A percentile compares a stretch with the other conserved stretches of the same genome.
These are phyloP conservation scores for Kazachstania psychrophila DNA, from an alignment of 805 yeast genomes.

Conservation along the genomic window DNA sequence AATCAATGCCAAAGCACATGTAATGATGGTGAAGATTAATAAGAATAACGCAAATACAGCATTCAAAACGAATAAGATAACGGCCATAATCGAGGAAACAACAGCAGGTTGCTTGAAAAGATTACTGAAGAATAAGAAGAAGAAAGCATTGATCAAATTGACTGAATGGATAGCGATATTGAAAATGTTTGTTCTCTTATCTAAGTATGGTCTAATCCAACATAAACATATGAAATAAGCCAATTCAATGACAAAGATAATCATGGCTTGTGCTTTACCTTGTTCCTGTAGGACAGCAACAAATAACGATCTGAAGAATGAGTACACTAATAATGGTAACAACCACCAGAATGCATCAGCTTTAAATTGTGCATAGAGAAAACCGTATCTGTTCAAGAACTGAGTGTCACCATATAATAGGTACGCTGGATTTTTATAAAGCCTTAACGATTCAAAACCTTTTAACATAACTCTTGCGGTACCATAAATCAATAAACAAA, in stretches of 20 bases:
- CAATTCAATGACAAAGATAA: conserved; percentile 69
- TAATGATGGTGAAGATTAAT: conserved; percentile 75
- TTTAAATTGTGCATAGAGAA: conserved; percentile 80
- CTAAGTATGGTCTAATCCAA: conserved; percentile 82
- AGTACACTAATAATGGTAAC: conserved; percentile 51
- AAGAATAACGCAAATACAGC: conserved; percentile 80
- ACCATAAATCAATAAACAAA: conserved; percentile 61
- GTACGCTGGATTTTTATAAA: conserved; percentile 88
- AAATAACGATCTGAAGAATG: conserved; percentile 65
- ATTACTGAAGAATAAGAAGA: conserved; percentile 83
- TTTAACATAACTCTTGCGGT: conserved; percentile 60
- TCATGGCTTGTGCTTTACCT: conserved; percentile 76
- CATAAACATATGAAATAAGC: conserved; percentile 56
- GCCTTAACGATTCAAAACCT: conserved; percentile 60
- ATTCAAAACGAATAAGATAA: conserved; percentile 79
- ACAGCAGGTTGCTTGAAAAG: conserved; percentile 74
- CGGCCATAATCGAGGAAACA: conserved; percentile 87
- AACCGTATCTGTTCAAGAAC: conserved; percentile 81
- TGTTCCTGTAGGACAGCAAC: conserved; percentile 76
- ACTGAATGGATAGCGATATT: conserved; percentile 79
- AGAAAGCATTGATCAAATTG: conserved; percentile 70
- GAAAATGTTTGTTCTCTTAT: conserved; percentile 87
- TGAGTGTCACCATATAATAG: conserved; percentile 75
- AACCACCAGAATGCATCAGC: conserved; percentile 86
- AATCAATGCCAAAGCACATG: conserved; percentile 74